Evolutionary conservation across 805 yeast species (phyloP).

Genomic region (Ogataea naganishii): DNA sequence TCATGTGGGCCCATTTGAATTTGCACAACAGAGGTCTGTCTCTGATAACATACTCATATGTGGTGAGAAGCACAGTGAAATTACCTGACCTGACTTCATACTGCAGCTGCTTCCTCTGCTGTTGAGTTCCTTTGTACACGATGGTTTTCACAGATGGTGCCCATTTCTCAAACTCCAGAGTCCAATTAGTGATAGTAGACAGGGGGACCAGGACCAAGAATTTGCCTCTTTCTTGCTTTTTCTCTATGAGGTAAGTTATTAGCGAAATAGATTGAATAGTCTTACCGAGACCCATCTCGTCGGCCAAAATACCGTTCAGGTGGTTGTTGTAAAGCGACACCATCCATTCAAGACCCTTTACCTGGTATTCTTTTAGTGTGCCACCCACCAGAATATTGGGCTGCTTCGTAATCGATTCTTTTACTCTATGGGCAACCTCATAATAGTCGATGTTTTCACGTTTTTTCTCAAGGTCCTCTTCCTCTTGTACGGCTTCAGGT

Average conservation of each 20-base stretch:
- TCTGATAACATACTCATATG: conserved; percentile 73
- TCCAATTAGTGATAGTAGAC: conserved; percentile 82
- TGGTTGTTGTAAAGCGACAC: conserved; percentile 53
- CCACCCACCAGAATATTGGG: conserved; percentile 72
- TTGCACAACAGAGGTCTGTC: conserved; percentile 65
- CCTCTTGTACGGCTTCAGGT: conserved; percentile 15
- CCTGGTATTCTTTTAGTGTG: conserved; percentile 65
- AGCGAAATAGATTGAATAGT: conserved; percentile 73
- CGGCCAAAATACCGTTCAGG: conserved; percentile 56
- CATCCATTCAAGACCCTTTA: conserved; percentile 61
- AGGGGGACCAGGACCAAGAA: conserved; percentile 76
- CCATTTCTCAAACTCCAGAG: conserved; percentile 80
- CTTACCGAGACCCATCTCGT: conserved; percentile 63
- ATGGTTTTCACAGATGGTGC: conserved; percentile 70
- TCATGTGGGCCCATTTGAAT: conserved; percentile 77
- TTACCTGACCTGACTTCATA: conserved; percentile 57
- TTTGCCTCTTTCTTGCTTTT: conserved; percentile 57
- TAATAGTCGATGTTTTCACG: conserved; percentile 69
- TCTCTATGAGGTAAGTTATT: conserved; percentile 61
- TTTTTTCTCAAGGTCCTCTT: conserved; percentile 38
- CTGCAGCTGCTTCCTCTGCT: conserved; percentile 58
- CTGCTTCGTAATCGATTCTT: conserved; percentile 59
- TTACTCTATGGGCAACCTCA: conserved; percentile 70
- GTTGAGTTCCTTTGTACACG: conserved; percentile 72
- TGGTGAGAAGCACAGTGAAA: conserved; percentile 70